A percentile compares a stretch with the other conserved stretches of the same genome.
Evolutionary conservation across 2,329 filamentous ascomycete genomes (phyloP).

Genomic region (Claviceps maximensis): DNA sequence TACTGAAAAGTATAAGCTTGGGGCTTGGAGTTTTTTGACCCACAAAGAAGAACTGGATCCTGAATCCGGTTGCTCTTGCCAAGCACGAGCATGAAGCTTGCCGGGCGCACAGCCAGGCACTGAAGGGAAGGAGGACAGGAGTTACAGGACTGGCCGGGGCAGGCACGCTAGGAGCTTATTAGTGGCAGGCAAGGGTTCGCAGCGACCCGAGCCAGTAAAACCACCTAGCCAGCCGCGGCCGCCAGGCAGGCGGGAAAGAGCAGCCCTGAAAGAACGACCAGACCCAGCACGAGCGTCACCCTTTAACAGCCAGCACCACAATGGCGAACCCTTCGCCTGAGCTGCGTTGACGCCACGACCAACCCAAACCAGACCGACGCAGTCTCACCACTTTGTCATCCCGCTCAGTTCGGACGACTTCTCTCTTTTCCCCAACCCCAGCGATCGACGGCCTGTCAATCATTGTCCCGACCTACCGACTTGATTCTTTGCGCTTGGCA

Average conservation of each 20-base stretch:
- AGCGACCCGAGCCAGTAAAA: background rate
- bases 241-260: background rate
- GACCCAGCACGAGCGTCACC: background rate
- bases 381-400: background rate
- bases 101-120: background rate
- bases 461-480: background rate
- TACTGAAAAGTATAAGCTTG: background rate
- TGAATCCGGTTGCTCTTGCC: background rate
- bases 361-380: background rate
- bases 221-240: too few species aligned
- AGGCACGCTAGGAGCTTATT: background rate
- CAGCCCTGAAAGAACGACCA: background rate
- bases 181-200: too few species aligned
- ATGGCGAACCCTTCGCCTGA: background rate
- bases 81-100: background rate
- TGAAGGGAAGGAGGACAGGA: too few species aligned
- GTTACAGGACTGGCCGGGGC: background rate
- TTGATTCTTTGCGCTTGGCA: background rate
- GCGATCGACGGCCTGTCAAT: background rate
- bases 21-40: background rate
- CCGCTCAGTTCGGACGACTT: background rate
- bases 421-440: background rate
- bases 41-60: background rate
- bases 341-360: background rate
- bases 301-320: background rate